Percentiles rank a stretch among this genome's conserved stretches.
phyloP scores from a whole-genome alignment of 495 filamentous ascomycete genomes.

The Xylaria cubensis region DNA sequence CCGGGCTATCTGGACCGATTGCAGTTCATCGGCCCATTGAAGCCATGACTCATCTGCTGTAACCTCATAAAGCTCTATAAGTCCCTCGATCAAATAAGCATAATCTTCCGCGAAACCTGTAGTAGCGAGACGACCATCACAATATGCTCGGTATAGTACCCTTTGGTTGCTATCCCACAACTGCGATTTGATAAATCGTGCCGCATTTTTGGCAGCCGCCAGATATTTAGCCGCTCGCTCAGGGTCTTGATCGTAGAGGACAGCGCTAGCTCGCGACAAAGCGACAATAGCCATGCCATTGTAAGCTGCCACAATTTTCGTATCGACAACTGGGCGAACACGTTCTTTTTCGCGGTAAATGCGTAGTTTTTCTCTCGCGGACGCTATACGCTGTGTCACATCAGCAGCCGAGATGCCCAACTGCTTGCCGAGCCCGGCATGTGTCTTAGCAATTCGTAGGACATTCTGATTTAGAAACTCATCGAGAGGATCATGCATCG shows the following conservation, averaged over 20 bases:
- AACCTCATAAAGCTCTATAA: constrained; percentile 87
- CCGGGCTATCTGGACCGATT: constrained; percentile 65
- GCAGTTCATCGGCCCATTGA: constrained; percentile 81
- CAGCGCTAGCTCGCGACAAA: constrained; percentile 74
- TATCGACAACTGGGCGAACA: constrained; percentile 81
- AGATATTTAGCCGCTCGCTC: constrained; percentile 62
- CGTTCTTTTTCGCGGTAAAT: constrained; percentile 77
- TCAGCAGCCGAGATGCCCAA: constrained; percentile 78
- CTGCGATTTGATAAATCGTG: constrained; percentile 76
- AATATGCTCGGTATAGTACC: constrained; percentile 76
- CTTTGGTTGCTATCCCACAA: constrained; percentile 71
- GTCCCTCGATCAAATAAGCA: constrained; percentile 83
- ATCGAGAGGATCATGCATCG: constrained; percentile 84
- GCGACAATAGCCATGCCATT: constrained; percentile 91
- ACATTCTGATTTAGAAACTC: constrained; percentile 90
- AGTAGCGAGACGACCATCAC: constrained; percentile 72
- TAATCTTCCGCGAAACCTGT: constrained; percentile 94
- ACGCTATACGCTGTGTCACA: constrained; percentile 71
- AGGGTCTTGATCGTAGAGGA: constrained; percentile 66
- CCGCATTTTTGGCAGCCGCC: constrained; percentile 70
- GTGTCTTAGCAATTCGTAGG: constrained; percentile 54
- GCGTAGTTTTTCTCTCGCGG: constrained; percentile 71
- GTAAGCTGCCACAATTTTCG: constrained; percentile 87
- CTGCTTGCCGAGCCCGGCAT: constrained; percentile 73
- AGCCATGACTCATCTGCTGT: constrained; percentile 83